Percentiles rank a stretch among this genome's conserved stretches.
Evolutionary conservation across 192 early-diverging fungal genomes (phyloP).

Genomic region (Irineochytrium annulatum): DNA sequence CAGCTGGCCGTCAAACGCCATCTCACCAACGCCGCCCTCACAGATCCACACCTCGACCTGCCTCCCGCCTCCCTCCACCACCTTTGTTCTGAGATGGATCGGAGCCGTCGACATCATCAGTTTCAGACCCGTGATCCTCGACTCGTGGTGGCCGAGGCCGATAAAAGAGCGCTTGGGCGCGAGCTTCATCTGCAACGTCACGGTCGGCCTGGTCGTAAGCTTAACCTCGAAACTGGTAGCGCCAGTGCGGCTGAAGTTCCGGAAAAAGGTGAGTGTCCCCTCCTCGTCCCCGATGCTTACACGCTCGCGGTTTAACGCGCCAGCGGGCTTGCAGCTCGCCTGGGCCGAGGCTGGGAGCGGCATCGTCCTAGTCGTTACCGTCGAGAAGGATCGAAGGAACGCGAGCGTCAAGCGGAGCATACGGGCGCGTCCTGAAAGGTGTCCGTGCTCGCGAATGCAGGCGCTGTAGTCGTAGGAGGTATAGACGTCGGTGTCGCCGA

Average conservation of each 20-base stretch:
- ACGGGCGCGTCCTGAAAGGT: constrained; percentile 58
- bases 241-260: constrained; percentile 58
- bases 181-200: constrained; percentile 39
- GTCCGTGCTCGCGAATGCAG: constrained; percentile 67
- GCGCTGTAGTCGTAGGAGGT: constrained; percentile 75
- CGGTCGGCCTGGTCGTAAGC: constrained; percentile 5
- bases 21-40: constrained; percentile 50
- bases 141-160: constrained; percentile 55
- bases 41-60: constrained; percentile 60
- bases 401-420: constrained; percentile 54
- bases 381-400: constrained; percentile 58
- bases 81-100: constrained; percentile 41
- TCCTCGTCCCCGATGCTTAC: neutral
- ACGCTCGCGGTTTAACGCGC: constrained; percentile 4
- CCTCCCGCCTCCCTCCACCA: constrained; percentile 13
- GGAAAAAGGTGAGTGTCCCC: constrained; percentile 44
- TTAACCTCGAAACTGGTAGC: constrained; percentile 37
- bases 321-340: neutral
- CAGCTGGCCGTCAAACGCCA: constrained; percentile 57
- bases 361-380: constrained; percentile 33
- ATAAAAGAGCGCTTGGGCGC: constrained; percentile 62
- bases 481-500: constrained; percentile 68
- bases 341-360: neutral
- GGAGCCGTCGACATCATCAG: constrained; percentile 57
- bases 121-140: constrained; percentile 41